Evolutionary conservation across 768 basidiomycete species (phyloP), one percentile per base, ranked within the genome.

Genomic region (Lentinula guzmanii): DNA sequence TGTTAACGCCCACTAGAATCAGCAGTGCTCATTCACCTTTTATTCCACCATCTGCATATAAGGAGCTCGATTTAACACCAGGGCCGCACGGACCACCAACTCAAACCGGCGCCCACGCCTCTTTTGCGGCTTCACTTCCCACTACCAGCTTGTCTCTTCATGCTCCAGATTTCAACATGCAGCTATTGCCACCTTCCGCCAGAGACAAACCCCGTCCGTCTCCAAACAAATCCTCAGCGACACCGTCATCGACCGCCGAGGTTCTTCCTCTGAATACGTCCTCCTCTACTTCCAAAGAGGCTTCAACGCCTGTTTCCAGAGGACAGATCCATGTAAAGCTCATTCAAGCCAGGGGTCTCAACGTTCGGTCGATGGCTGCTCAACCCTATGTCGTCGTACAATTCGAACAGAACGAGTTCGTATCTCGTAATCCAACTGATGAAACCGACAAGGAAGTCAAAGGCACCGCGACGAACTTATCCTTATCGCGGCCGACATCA

Each of bases 331-430:
- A 93, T 68, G 90, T 99, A 75, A 98, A 98, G 75, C 86, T 99
- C 71, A 93, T 99, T 74, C 87, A 89, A 65, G 97, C 93, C 11
- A 85, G 93, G 52, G 84, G 82, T 9, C 87, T 99, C 71, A 86
- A 86, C 65, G 88, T 94, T 57, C 80, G 81, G 48, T 82, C 86
- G 13, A 68, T 82, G 46, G 71, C 79, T 64, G 86, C 90, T 3
- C 80, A 86, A 0, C 92, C 95, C 16, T 98, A 99, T 72, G 91
- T 95, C 67, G 95, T 98, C 72, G 95, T 95, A 66, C 91, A 95
- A 74, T 99, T 98, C 75, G 97, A 99, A 78, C 91, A 98, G 75
- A 98, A 94, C 81, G 97, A 99, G 75, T 99, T 98, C 70, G 88
- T 99, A 72, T 88, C 87, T 67, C 79, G 97, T 50, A 92, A 96